Evolutionary conservation across 148 eudicot genomes (phyloP), one percentile per base, ranked within the genome.

Genomic region (Vaccinium darrowii): DNA sequence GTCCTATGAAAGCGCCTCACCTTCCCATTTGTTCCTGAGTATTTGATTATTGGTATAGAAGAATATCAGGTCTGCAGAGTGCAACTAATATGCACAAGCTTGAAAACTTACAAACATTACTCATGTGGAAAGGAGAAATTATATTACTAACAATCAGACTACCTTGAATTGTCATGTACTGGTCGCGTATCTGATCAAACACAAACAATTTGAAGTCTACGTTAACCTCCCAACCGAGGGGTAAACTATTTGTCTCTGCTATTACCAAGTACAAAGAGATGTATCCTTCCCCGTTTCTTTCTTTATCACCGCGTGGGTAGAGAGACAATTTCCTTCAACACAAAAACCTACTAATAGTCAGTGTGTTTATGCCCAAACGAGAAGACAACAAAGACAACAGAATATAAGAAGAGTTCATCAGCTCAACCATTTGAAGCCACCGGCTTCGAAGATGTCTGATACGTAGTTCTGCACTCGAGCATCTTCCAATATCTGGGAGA

Each of bases 211-310:
- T 80, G 72, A 80, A 80, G 18, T 36, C 3, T 7, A 80, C 82
- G 36, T 80, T 33, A 8, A 60, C 73, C 72, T 60, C 73, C 82
- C 82, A 80, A 21, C 82, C 82, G 18, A 19, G 82, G 10, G 82
- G 82, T 10, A 80, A 60, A 58, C 27, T 60, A 21, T 21, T 21
- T 10, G 30, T 60, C 8, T 80, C 53, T 5, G 52, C 72, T 7
- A 80, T 80, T 10, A 60, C 83, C 53, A 80, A n/a, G 72, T 60
- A 80, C 51, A 80, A 7, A 18, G 83, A 80, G 39, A 80, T 80
- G 54, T 60, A 11, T 19, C 83, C 83, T 36, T 58, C 30, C 8
- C 83, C 83, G 11, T 60, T 60, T 58, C 72, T 43, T 15, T 80
- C 19, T 21, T 80, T 8, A 39, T 60, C 53, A 21, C 71, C 73